phyloP scores from a whole-genome alignment of 2,329 filamentous ascomycete genomes.

The Helotiales sp. region DNA sequence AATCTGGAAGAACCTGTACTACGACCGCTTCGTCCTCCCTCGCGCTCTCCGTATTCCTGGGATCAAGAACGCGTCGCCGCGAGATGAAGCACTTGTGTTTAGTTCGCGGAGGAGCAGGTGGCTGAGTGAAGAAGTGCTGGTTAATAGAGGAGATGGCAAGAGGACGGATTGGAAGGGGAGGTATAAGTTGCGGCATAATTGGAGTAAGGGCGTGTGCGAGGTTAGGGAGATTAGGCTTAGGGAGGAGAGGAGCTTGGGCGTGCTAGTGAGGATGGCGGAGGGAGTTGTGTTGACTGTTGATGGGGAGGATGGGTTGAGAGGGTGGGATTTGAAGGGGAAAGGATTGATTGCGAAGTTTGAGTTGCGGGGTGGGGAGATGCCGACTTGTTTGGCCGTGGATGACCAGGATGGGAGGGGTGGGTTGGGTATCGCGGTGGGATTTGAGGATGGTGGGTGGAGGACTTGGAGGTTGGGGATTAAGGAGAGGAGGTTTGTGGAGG shows the following conservation, averaged over 20 bases:
- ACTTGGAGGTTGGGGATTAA: constrained; percentile 66
- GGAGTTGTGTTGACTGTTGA: constrained; percentile 82
- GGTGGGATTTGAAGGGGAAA: constrained; percentile 74
- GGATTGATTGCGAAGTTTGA: constrained; percentile 58
- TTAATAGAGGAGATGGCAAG: constrained; percentile 37
- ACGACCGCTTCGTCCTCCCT: constrained; percentile 82
- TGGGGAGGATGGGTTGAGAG: constrained; percentile 69
- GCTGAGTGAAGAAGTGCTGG: constrained; percentile 48
- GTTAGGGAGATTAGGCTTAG: constrained; percentile 68
- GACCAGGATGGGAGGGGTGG: constrained; percentile 50
- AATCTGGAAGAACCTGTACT: constrained; percentile 90
- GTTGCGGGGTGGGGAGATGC: constrained; percentile 47
- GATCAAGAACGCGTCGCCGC: constrained; percentile 51
- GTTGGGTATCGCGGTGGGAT: constrained; percentile 71
- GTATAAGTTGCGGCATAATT: constrained; percentile 89
- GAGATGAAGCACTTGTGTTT: constrained; percentile 36
- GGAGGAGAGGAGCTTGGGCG: constrained; percentile 47
- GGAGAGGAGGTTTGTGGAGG: constrained; percentile 37
- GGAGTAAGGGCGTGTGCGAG: constrained; percentile 80
- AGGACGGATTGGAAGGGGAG: constrained; percentile 82
- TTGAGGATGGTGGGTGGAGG: constrained; percentile 72
- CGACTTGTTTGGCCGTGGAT: constrained; percentile 71
- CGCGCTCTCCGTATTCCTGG: constrained; percentile 78
- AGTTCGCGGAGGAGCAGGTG: constrained; percentile 55
- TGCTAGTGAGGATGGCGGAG: constrained; percentile 78